Base-by-base conservation (phyloP, 2,329 filamentous ascomycete genomes). In the Verticillium tricorpus region DNA sequence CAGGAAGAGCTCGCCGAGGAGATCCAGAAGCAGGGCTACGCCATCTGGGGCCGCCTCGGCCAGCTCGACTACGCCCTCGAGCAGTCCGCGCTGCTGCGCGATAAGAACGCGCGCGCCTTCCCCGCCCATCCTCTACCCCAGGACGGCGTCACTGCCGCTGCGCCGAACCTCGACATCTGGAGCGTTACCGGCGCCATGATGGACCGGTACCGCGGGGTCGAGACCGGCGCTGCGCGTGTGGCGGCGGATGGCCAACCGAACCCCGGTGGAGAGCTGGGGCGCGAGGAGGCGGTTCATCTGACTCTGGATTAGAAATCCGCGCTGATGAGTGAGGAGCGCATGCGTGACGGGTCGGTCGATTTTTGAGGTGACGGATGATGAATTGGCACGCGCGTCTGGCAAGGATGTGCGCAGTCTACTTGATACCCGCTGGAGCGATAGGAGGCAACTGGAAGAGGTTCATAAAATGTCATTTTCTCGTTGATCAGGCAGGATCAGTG, bases 1-100 rank as follows among this genome's bases (percentile, higher is more conserved):
- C 95, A 99, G 75, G 84, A 87, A 22, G 92, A 98, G 73, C 84
- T 99, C 60, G 94, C 94, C 0, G 81, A 87, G 58, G 88, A 91
- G 67, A 83, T 98, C 61, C 85, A 89, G 35, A 78, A 81, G 28
- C 85, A 92, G 67, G 89, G 89, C 28, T 96, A 96, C 75, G 86
- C 92, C 2, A 81, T 93, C n/a, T 66, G 62, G 64, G 62, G 62
- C 56, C 60, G 56, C 31, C 65, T 65, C 35, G 64, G 64, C 5
- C 54, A 66, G 57, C 45, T 66, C 56, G 50, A 57, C 19, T 64
- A 61, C 32, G 62, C 64, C 34, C 39, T 66, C 32, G 62, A 66
- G 56, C 62, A 66, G 64, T 56, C 63, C 15, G 56, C 25, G 14
- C 62, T 63, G 28, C 62, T 61, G 19, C 45, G 62, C 32, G 61